Evolutionary conservation across 176 grass and related monocot species (phyloP), one percentile per base, ranked within the genome.

Genomic region (Aegilops longissima): DNA sequence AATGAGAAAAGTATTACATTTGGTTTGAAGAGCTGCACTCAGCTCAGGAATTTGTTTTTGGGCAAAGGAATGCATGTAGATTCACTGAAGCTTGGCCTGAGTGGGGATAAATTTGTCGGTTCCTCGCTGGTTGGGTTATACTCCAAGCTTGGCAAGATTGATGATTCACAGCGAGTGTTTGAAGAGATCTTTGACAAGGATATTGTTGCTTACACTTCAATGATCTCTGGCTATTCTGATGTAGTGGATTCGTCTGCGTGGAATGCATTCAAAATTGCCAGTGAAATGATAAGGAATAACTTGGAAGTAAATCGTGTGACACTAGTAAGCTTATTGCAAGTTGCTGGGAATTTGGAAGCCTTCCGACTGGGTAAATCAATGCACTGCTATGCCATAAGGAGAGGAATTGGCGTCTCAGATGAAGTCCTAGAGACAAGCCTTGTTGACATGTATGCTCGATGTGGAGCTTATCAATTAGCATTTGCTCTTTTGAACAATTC

Each of bases 231-330:
- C 34, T 91, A 91, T 89, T 87, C 89, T 58, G 76, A 85, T 84
- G 63, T 72, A 51, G 30, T 69, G 72, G 89, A 84, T 89, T 88
- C 75, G 4, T 49, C 23, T 67, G 84, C 80, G 1, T 73, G 79
- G 83, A 58, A 69, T 73, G 92, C 89, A 35, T 93, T 93, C 77
- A 12, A 77, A 86, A 89, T 91, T 31, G 79, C 56, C 17, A 51
- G 24, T 73, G 76, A 91, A 49, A 93, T 91, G 89, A 66, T 77
- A 42, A 36, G 44, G 23, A 82, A 86, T 61, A 82, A 78, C 12
- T 82, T 93, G 68, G 83, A 89, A 86, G 83, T 82, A 76, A 93
- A 91, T 51, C 84, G 86, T 75, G 92, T 93, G 79, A 91, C 92
- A 17, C 74, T 91, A 12, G 86, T 93, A 73, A 87, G 89, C 80